Conservation (phyloP, 495 filamentous ascomycete species). For the Hypoxylon trugodes region DNA sequence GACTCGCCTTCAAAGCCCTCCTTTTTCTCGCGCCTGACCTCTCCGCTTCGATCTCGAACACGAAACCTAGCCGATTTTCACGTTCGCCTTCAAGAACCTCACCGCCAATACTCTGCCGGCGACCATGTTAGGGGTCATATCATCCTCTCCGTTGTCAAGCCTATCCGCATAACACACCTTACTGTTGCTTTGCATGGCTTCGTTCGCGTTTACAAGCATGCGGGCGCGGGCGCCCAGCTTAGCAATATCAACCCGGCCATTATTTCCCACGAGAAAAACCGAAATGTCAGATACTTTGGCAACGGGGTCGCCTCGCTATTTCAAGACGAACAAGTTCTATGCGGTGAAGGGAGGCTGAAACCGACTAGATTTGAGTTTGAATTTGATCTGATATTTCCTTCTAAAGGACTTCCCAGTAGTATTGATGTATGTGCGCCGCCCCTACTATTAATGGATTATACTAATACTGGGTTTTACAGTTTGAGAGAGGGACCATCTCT, state of each 20-base stretch:
- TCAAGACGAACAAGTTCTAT: conserved; percentile 88
- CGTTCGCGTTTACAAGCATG: conserved; percentile 85
- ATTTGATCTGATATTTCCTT: conserved; percentile 83
- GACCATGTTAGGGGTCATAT: conserved; percentile 76
- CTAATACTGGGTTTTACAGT: conserved; percentile 62
- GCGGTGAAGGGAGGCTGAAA: conserved; percentile 87
- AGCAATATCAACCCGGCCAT: conserved; percentile 54
- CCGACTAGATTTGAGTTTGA: conserved; percentile 90
- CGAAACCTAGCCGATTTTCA: conserved; percentile 85
- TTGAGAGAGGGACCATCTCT: conserved; percentile 91
- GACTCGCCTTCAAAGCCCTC: conserved; percentile 50
- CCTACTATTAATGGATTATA: neutral
- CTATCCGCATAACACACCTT: conserved; percentile 88
- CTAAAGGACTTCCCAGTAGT: conserved; percentile 85
- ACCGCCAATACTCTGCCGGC: conserved; percentile 79
- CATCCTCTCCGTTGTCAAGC: conserved; percentile 79
- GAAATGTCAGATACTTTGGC: conserved; percentile 72
- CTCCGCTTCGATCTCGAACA: conserved; percentile 66
- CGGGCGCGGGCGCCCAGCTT: conserved; percentile 69
- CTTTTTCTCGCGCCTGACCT: conserved; percentile 59
- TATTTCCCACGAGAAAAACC: conserved; percentile 51
- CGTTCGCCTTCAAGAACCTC: conserved; percentile 82
- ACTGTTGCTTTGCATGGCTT: conserved; percentile 87
- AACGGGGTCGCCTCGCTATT: conserved; percentile 88
- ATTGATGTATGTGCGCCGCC: conserved; percentile 76